These are phyloP conservation scores for Hypoxylon sp. DNA, from an alignment of 2,329 filamentous ascomycete species.

Conservation along the genomic window DNA sequence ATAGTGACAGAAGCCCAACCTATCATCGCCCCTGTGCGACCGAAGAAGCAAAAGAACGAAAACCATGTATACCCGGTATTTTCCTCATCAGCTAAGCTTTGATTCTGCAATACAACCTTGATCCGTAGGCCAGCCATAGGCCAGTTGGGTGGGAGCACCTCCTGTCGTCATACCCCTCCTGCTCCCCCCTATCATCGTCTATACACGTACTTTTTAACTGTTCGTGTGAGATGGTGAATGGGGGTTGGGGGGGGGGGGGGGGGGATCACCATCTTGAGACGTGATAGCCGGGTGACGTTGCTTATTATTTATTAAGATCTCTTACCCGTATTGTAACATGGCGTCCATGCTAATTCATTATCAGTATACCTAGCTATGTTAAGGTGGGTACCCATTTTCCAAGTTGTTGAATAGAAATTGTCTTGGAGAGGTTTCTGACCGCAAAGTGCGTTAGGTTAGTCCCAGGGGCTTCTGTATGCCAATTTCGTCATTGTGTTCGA, in stretches of 20 bases:
- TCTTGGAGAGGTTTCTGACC: neutral
- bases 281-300: neutral
- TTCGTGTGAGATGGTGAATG: conserved; percentile 17
- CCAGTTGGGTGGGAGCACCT: conserved; percentile 21
- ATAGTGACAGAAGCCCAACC: conserved; percentile 19
- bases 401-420: neutral
- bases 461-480: conserved; percentile 18
- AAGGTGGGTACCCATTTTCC: neutral
- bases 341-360: neutral
- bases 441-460: conserved; percentile 26
- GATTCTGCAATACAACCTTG: conserved; percentile 36
- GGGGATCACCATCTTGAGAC: conserved; percentile 19
- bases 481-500: conserved; percentile 37
- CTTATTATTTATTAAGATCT: neutral
- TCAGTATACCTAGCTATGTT: neutral
- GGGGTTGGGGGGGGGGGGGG: conserved; percentile 1
- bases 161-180: conserved; percentile 38
- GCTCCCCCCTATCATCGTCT: conserved; percentile 12
- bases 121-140: neutral
- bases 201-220: conserved; percentile 7
- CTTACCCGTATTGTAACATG: conserved; percentile 1
- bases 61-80: conserved; percentile 16
- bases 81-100: conserved; percentile 34
- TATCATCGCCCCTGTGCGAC: conserved; percentile 31
- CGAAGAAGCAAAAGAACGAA: conserved; percentile 20